Conservation (phyloP, 192 early-diverging fungal species). For the Entomortierella parvispora region DNA sequence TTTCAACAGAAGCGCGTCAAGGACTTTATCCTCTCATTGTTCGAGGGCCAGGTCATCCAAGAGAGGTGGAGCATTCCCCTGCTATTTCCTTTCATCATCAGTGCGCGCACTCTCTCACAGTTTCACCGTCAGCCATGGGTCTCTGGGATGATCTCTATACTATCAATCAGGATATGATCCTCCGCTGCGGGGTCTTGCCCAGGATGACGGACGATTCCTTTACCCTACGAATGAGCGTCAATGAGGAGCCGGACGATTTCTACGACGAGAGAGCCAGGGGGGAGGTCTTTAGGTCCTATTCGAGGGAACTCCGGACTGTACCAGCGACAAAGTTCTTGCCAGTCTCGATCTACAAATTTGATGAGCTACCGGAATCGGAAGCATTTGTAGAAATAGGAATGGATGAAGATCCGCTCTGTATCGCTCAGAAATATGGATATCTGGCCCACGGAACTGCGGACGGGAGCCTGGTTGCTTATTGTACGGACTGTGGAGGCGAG, state of each 20-base stretch:
- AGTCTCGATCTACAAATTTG: constrained; percentile 5
- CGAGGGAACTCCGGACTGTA: constrained; percentile 13
- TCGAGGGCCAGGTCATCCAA: constrained; percentile 23
- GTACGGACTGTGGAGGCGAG: constrained; percentile 20
- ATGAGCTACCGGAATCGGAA: constrained; percentile 8
- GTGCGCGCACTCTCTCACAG: constrained; percentile 39
- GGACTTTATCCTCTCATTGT: constrained; percentile 17
- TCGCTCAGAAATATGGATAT: constrained; percentile 59
- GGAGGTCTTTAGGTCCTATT: constrained; percentile 4
- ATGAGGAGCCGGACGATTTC: background rate
- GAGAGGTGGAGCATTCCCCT: constrained; percentile 36
- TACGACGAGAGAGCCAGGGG: background rate
- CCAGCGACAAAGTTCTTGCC: constrained; percentile 34
- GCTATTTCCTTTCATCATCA: constrained; percentile 26
- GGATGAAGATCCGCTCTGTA: constrained; percentile 54
- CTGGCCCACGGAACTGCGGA: constrained; percentile 54
- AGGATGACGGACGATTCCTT: constrained; percentile 1
- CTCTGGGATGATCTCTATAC: constrained; percentile 45
- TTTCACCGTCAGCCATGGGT: constrained; percentile 34
- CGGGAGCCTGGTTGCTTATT: constrained; percentile 55
- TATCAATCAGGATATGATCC: constrained; percentile 2
- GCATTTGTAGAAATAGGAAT: constrained; percentile 7
- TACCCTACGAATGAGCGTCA: background rate
- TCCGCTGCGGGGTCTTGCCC: constrained; percentile 31
- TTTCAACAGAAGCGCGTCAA: background rate